These are phyloP conservation scores for Nitzschia sp. DNA, from an alignment of 108 stramenopile genomes.

Conservation along the genomic window DNA sequence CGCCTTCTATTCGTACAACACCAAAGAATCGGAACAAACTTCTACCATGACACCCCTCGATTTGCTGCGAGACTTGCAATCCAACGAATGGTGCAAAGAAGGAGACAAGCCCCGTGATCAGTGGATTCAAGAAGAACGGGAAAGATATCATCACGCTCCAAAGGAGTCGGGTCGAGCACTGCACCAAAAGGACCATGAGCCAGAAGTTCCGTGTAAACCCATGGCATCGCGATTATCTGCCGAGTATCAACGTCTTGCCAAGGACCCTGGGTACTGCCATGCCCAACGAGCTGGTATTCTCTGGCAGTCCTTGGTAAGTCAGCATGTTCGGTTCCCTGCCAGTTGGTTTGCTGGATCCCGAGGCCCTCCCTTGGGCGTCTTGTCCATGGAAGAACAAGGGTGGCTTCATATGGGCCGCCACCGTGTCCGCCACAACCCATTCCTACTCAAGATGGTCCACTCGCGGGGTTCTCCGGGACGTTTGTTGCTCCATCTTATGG, in stretches of 20 bases:
- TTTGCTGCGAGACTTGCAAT: constrained; percentile 10
- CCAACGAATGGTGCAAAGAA: not conserved
- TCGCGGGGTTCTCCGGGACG: constrained; percentile 60
- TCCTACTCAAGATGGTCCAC: constrained; percentile 47
- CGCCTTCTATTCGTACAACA: not conserved
- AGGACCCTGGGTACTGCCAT: constrained; percentile 50
- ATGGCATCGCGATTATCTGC: constrained; percentile 1
- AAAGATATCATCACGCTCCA: not conserved
- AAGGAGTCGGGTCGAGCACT: not conserved
- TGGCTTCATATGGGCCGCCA: constrained; percentile 73
- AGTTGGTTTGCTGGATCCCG: constrained; percentile 67
- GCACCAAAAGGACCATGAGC: not conserved
- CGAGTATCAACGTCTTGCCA: constrained; percentile 4
- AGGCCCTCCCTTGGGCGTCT: constrained; percentile 39
- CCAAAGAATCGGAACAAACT: not conserved
- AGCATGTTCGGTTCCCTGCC: constrained; percentile 73
- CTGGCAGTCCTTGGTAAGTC: constrained; percentile 77
- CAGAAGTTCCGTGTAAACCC: not conserved
- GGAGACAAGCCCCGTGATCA: not conserved
- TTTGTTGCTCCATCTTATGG: constrained; percentile 64
- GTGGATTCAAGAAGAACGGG: not conserved
- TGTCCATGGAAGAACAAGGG: constrained; percentile 22
- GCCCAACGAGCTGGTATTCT: constrained; percentile 63
- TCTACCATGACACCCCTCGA: not conserved
- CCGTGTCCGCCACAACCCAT: constrained; percentile 52